Base-by-base conservation (phyloP, 306 rosid species). In the Pachyrhizus erosus region DNA sequence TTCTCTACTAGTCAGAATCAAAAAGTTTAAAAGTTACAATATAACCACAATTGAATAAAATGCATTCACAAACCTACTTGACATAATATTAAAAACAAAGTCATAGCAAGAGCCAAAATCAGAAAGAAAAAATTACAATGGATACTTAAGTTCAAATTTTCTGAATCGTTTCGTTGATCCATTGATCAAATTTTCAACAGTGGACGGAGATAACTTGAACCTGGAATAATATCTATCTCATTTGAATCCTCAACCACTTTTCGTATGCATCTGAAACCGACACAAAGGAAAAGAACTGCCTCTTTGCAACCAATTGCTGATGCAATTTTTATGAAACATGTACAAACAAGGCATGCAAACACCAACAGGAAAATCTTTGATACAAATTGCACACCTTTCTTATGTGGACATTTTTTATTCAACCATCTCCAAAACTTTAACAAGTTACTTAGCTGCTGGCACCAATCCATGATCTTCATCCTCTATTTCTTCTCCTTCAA, bases 381-480 rank as follows among this genome's bases (percentile, higher is more conserved):
- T 20, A 80, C 78, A 80, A 42, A 80, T 80, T 0, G 20, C 0
- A 57, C 70, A 70, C 42, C 4, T 80, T 68, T 5, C n/a, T n/a
- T n/a, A n/a, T n/a, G n/a, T 33, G n/a, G 4, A 42, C 17, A 23
- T 7, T 26, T 6, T 9, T 7, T 9, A 0, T 34, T 65, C 15
- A 17, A 78, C 37, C 3, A 4, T 68, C 67, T 83, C 68, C 77
- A 86, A 42, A 0, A 1, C 60, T 18, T 83, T 69, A 52, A 78
- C n/a, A 0, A n/a, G 9, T 8, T 58, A 24, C 46, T 13, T 27
- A 2, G 52, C 43, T 5, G 84, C 86, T 0, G 86, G 70, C 73
- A 52, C 69, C 13, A 86, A 43, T 26, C 74, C 46, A 23, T 10
- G 5, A 14, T 14, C 27, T 1, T 26, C 66, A 1, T 7, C 62